A percentile compares a stretch with the other conserved stretches of the same genome.
Conservation (phyloP, 371 early-diverging fungal genomes). For the Lichtheimia ramosa region DNA sequence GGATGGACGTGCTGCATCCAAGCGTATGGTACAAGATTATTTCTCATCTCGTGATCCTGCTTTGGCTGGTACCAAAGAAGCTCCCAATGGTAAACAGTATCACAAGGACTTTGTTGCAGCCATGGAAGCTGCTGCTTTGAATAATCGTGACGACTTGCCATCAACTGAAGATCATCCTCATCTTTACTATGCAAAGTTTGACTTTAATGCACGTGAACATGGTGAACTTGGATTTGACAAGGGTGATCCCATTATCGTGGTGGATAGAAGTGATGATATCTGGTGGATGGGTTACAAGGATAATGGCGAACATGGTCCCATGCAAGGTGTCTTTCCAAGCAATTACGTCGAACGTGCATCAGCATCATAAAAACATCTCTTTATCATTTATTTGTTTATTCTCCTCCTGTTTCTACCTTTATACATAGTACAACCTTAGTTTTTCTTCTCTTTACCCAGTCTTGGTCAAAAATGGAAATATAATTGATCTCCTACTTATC, state of each 20-base stretch:
- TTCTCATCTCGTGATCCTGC: conserved; percentile 23
- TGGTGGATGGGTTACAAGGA: conserved; percentile 86
- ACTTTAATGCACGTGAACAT: conserved; percentile 73
- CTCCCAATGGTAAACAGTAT: conserved; percentile 20
- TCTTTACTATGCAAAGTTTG: conserved; percentile 74
- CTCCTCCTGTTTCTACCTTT: neutral
- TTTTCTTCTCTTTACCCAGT: no score
- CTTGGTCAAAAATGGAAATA: no score
- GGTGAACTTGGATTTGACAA: conserved; percentile 78
- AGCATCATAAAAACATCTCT: conserved; percentile 1
- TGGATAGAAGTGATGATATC: conserved; percentile 77
- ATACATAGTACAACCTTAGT: no score
- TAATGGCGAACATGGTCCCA: conserved; percentile 38
- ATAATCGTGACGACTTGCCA: conserved; percentile 31
- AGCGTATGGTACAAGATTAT: conserved; percentile 43
- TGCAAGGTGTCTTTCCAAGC: conserved; percentile 76
- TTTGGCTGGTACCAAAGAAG: neutral
- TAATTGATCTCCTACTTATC: no score
- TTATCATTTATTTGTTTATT: conserved; percentile 1
- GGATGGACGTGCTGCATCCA: conserved; percentile 43
- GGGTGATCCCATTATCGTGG: conserved; percentile 74
- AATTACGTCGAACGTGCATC: conserved; percentile 65
- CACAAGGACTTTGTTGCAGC: conserved; percentile 43
- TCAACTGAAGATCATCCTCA: conserved; percentile 43
- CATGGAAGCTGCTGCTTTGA: conserved; percentile 38